Conservation (phyloP, 108 stramenopile species). For the Conticribra guillardii region DNA sequence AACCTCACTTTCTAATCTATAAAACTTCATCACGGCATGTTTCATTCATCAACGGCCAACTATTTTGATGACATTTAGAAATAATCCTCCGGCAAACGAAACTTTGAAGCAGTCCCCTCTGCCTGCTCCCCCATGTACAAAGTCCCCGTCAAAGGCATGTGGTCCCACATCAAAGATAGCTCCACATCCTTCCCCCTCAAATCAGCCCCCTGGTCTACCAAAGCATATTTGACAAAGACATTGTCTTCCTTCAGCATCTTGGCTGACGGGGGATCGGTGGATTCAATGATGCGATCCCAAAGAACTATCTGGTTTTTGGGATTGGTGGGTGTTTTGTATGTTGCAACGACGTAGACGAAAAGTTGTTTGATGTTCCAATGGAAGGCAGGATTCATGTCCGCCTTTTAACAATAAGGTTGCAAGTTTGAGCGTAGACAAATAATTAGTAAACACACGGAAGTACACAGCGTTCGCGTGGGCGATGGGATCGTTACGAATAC, state of each 20-base stretch:
- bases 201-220: constrained; percentile 95
- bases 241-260: constrained; percentile 78
- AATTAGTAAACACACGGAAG: background rate
- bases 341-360: constrained; percentile 92
- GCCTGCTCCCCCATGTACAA: constrained; percentile 81
- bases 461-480: too few species aligned
- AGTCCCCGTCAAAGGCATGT: constrained; percentile 96
- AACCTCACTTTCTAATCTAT: too few species aligned
- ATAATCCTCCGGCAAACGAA: constrained; percentile 83
- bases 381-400: constrained; percentile 93
- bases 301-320: constrained; percentile 91
- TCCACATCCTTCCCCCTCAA: constrained; percentile 89
- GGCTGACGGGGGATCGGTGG: constrained; percentile 60
- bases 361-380: constrained; percentile 99
- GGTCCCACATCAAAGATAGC: constrained; percentile 94
- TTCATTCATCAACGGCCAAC: too few species aligned
- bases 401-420: constrained; percentile 6
- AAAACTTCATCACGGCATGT: too few species aligned
- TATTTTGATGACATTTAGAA: background rate
- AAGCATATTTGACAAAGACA: constrained; percentile 95
- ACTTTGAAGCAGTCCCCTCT: constrained; percentile 54
- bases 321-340: constrained; percentile 84
- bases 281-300: constrained; percentile 97
- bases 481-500: too few species aligned
- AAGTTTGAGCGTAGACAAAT: background rate